Evolutionary conservation across 2,329 filamentous ascomycete genomes (phyloP), one percentile per base, ranked within the genome.

Genomic region (Rhytidhysteron rufulum): DNA sequence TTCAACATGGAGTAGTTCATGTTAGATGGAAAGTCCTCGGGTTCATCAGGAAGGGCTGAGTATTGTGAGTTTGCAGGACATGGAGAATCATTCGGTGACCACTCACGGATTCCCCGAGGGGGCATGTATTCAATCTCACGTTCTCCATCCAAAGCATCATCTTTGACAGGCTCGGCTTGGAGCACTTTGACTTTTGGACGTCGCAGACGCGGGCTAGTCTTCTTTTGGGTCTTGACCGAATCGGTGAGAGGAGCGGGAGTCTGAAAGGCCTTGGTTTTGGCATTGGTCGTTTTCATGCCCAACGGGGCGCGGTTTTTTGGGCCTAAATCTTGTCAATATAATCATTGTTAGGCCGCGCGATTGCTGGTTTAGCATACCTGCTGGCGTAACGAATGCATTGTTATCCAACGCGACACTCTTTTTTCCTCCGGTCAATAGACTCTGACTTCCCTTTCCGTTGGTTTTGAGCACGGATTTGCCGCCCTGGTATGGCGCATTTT

Each of bases 251-350:
- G 82, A 21, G 78, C 82, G 5, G 79, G 79, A 4, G 82, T 83
- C 48, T 85, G 82, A 50, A 82, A 77, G 36, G 74, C 75, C 59
- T 74, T 80, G 44, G 83, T 78, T 72, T 95, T 97, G 39, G 87
- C 88, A 65, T 98, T 98, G 38, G 93, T 97, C 1, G 91, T 97
- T 68, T 98, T 98, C 74, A 88, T 85, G 24, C 91, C 91, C 34
- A 98, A 72, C 10, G 88, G 86, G 27, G 90, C 89, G 56, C 91
- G 82, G 44, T 74, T 83, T 43, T 82, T 80, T 37, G 83, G 77
- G 41, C 76, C 81, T 83, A 30, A 38, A 50, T 24, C 42, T 18
- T 5, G 22, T 31, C 37, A 31, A 41, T 31, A 41, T 45, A 37
- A 42, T 40, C 34, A 34, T 19, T 18, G 33, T 40, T 39, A 32